Base-by-base conservation (phyloP, 768 basidiomycete species). In the Boletellus ananiceps region DNA sequence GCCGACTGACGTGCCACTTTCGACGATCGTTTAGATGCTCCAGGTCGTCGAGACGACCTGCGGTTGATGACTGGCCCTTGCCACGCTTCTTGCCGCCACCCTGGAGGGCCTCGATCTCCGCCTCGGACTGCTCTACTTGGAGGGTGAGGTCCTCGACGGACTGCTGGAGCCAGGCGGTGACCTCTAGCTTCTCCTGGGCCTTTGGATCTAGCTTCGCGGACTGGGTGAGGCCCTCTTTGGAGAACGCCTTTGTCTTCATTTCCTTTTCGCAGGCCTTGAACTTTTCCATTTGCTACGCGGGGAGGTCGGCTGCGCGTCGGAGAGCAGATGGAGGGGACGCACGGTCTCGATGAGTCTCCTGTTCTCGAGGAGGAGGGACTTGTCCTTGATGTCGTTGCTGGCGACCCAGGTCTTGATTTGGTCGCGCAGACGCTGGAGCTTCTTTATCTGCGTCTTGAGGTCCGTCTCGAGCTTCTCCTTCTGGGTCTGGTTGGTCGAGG, bases 211-310 rank as follows among this genome's bases (percentile, higher is more conserved):
- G 83, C 62, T 90, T 93, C 33, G 91, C 81, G 11, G 93, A 91
- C 52, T 93, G 91, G 52, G 87, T 96, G 36, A 99, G 78, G 36
- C 96, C 96, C 70, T 98, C 96, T 65, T 98, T 99, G 16, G 94
- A 97, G 71, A 98, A 99, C 0, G 96, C 96, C 69, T 99, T 99
- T 50, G 96, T 98, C 80, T 99, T 99, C 95, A 98, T 98, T 73
- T 99, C 96, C 75, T 98, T 99, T 75, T 99, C 96, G 72, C 94
- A 93, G 19, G 95, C 95, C 64, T 99, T 99, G 82, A 99, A 99
- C 67, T 93, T 94, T 75, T 99, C 96, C 96, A 99, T 99, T 98
- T 98, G 96, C 96, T 98, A 69, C 49, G 52, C 49, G 50, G 39
- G 14, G 16, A 32, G 34, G 58, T 52, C 41, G 50, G 52, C 34